Evolutionary conservation across 1,139 yeast genomes (phyloP), one percentile per base, ranked within the genome.

Genomic region (Scheffersomyces illinoinensis): DNA sequence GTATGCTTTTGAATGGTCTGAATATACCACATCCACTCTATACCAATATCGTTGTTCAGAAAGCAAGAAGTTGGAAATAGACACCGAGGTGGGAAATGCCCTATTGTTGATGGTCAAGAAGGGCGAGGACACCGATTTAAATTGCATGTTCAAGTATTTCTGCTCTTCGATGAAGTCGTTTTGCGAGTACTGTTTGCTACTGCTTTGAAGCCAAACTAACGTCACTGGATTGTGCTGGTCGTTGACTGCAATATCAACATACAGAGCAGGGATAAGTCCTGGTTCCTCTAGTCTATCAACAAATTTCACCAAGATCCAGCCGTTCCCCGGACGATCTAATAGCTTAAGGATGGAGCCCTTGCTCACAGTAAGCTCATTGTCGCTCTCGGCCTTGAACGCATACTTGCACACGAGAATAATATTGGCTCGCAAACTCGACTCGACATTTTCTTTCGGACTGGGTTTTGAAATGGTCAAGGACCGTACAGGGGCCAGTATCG

Each of bases 221-320:
- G 79, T 75, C 20, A 79, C 66, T 8, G 83, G 84, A 57, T 76
- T 72, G 14, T 66, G 62, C 12, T 71, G 63, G 64, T 79, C 83
- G 61, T 79, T 79, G 26, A 78, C 72, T n/a, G 81, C 83, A 53
- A 80, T 79, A 59, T 78, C 83, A n/a, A 78, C 81, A 61, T 79
- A 79, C 46, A 71, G 67, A 1, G 83, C 81, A 4, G 83, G 84
- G 4, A 80, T 75, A 49, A 80, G 63, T 0, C 84, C 84, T 1
- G 81, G 79, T 5, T 64, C 62, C 12, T 64, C 62, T 48, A 80
- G 62, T 58, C 74, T 73, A 61, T 80, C 83, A 58, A 80, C 73
- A 56, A 72, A 78, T 61, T 80, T 79, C 52, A 79, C 84, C 59
- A 78, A 66, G 5, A 80, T 62, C 84, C 84, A 80, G 1, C 84